These are phyloP conservation scores for Corylus heterophylla DNA, from an alignment of 306 rosid species.

Conservation along the genomic window DNA sequence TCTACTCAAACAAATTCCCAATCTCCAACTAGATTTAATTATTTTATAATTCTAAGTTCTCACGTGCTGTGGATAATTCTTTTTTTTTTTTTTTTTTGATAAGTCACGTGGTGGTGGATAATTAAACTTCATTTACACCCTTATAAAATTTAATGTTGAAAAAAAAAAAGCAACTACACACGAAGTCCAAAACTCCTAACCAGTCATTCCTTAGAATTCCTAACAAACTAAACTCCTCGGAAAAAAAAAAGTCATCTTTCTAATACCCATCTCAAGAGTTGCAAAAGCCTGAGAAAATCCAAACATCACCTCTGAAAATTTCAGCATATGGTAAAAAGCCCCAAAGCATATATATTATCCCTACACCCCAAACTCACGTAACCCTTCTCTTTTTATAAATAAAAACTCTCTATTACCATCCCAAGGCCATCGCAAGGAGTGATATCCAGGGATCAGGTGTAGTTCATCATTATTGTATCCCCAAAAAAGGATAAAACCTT, in stretches of 20 bases:
- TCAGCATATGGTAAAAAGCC: background rate
- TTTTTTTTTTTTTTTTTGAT: too few species aligned
- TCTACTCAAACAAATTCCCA: background rate
- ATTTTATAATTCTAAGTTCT: background rate
- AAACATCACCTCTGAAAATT: too few species aligned
- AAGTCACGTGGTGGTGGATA: background rate
- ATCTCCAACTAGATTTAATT: background rate
- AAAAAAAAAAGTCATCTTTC: background rate
- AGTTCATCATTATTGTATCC: background rate
- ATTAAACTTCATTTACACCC: background rate
- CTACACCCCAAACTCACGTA: background rate
- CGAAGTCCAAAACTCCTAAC: background rate
- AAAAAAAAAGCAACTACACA: background rate
- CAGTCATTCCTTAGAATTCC: background rate
- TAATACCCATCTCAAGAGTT: background rate
- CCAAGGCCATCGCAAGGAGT: background rate
- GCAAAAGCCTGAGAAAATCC: too few species aligned
- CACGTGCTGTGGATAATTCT: background rate
- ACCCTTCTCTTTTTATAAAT: background rate
- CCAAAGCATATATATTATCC: background rate
- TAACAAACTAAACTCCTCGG: background rate
- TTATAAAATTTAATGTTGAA: background rate
- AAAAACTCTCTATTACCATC: background rate
- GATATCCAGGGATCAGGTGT: background rate
- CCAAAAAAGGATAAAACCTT: background rate